Base-by-base conservation (phyloP, 1,284 basidiomycete species). In the Marasmius sp. region DNA sequence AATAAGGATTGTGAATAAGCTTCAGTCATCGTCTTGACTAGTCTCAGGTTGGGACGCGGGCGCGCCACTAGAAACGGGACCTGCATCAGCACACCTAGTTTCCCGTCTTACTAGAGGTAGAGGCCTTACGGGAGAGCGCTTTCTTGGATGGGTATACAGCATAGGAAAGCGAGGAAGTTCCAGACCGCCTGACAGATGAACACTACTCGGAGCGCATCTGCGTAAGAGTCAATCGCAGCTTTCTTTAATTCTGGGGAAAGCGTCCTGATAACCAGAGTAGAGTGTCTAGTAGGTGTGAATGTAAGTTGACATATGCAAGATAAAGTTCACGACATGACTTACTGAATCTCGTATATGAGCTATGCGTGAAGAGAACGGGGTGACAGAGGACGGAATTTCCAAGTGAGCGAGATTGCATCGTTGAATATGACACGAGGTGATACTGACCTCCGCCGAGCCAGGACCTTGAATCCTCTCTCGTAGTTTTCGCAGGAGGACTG, bases 181-280 rank as follows among this genome's bases (percentile, higher is more conserved):
- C 87, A 75, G 34, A 81, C 89, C 64, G 83, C 80, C 71, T 87
- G 89, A 69, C 87, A 89, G 63, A 94, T 85, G 78, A 98, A 99
- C 59, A 97, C 94, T 66, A 88, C 85, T 67, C 86, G 86, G 67
- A 98, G 79, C 51, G 94, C 92, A 69, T 87, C 85, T 38, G 88
- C 86, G 76, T 98, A 99, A 0, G 93, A 92, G 65, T 85, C 82
- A 52, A 93, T 83, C 0, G 95, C 97, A 37, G 88, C 88, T 66
- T 83, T 75, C 68, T 81, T 84, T 57, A 89, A 71, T 38, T 75
- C 69, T 49, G 87, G 85, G 9, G 88, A 80, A 48, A 98, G 83
- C 52, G 80, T 77, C 57, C 86, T 85, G 77, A 98, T 95, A 62
- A 91, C 86, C 43, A 83, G 85, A 18, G 92, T 91, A 59, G 91